Conservation (phyloP, 495 filamentous ascomycete genomes). For the Hypoxylon trugodes region DNA sequence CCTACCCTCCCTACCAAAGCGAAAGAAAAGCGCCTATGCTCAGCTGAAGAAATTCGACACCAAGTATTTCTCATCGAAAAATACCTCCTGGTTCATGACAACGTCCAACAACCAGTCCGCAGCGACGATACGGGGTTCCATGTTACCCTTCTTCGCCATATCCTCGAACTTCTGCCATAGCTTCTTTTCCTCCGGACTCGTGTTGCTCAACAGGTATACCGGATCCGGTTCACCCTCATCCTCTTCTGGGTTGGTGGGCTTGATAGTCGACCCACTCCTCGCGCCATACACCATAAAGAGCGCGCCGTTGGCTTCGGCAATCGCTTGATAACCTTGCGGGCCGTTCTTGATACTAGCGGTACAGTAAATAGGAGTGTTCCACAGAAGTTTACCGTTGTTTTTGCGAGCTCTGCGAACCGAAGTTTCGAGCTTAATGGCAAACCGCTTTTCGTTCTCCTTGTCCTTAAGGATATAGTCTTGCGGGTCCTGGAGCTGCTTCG, state of each 20-base stretch:
- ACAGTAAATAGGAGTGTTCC: conserved; percentile 78
- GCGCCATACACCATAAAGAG: conserved; percentile 80
- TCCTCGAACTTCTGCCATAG: conserved; percentile 84
- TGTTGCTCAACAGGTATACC: conserved; percentile 79
- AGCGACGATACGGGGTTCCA: conserved; percentile 77
- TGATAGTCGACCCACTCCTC: conserved; percentile 66
- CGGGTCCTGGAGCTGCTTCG: conserved; percentile 61
- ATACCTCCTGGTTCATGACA: conserved; percentile 83
- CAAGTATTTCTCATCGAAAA: conserved; percentile 69
- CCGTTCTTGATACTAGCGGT: conserved; percentile 80
- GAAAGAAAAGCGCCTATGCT: conserved; percentile 1
- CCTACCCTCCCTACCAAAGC: too few relatives aligned
- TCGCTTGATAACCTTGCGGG: conserved; percentile 80
- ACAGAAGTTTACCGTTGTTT: conserved; percentile 78
- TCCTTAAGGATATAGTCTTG: conserved; percentile 74
- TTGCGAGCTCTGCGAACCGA: conserved; percentile 71
- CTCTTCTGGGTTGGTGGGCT: conserved; percentile 63
- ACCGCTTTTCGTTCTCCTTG: conserved; percentile 71
- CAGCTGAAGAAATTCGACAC: conserved; percentile 46
- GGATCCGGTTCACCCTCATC: conserved; percentile 69
- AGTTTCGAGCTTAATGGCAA: conserved; percentile 71
- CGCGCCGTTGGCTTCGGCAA: conserved; percentile 89
- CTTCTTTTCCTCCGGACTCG: conserved; percentile 68
- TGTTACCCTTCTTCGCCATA: conserved; percentile 74
- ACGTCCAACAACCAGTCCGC: conserved; percentile 90